Evolutionary conservation across 208 protist genomes (phyloP), one percentile per base, ranked within the genome.

Genomic region (Acanthamoeba culbertsoni): DNA sequence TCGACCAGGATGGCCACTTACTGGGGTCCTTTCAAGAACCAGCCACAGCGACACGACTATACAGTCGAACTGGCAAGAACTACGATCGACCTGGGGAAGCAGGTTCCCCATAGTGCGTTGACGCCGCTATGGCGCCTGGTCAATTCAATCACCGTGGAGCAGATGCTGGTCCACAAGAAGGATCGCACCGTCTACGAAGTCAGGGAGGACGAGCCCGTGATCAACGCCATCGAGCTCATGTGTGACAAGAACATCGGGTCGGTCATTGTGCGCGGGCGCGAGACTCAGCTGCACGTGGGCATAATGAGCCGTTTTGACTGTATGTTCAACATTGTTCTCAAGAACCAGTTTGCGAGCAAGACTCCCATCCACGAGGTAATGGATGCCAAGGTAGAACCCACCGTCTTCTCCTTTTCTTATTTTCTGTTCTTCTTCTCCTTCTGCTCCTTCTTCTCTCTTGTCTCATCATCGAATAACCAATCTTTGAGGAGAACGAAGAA

Each of bases 191-290:
- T 79, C 20, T 48, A 79, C 42, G 68, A 79, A 40, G 68, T 79
- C 18, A 33, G 68, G 2, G 68, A 79, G 68, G 68, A 79, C 68
- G 68, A 79, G 20, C 35, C 68, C 14, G 68, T 79, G 18, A 79
- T 79, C 68, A 79, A 51, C 23, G 68, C 68, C 68, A 79, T 79
- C 68, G 68, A 79, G 68, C 35, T 79, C 40, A 79, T 79, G 68
- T 79, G 68, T 23, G 37, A 79, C 2, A 79, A 79, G 35, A 4
- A 23, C 18, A 51, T 79, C 68, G 68, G 68, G 0, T 79, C 68
- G 35, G 68, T 79, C 37, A 48, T 79, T 28, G 68, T 79, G 37
- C 68, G 68, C 35, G 68, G 68, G 0, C 18, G 37, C 37, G 68
- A 79, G 40, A 79, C 68, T 6, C 68, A 79, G 68, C 68, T 79